A percentile compares a stretch with the other conserved stretches of the same genome.
Conservation (phyloP, 2,329 filamentous ascomycete species). For the Tolypocladium ophioglossoides region DNA sequence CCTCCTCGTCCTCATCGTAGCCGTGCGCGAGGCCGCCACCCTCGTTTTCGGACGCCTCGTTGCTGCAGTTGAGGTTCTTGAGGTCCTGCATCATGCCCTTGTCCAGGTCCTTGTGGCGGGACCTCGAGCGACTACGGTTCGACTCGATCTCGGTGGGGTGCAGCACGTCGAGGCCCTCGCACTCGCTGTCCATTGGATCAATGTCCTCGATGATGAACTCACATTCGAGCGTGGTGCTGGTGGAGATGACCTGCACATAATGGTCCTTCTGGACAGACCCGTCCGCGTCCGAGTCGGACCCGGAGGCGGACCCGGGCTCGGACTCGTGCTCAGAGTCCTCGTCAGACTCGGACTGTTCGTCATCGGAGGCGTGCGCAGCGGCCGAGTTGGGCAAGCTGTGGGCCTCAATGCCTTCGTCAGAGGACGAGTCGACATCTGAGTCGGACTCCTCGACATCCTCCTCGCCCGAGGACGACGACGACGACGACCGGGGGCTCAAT, state of each 20-base stretch:
- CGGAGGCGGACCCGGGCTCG: background rate
- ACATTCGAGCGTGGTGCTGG: slow-evolving; percentile 9
- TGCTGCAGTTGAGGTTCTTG: slow-evolving; percentile 33
- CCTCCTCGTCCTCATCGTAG: slow-evolving; percentile 26
- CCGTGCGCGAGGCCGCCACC: slow-evolving; percentile 13
- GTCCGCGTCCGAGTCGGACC: slow-evolving; percentile 10
- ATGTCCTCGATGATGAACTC: slow-evolving; percentile 36
- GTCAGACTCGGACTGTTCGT: slow-evolving; percentile 6
- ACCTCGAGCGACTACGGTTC: slow-evolving; percentile 28
- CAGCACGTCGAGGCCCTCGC: slow-evolving; percentile 30
- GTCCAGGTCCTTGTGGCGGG: slow-evolving; percentile 28
- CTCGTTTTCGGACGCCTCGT: slow-evolving; percentile 26
- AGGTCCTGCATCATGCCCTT: slow-evolving; percentile 33
- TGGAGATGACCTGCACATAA: slow-evolving; percentile 8
- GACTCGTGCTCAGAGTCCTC: slow-evolving; percentile 5
- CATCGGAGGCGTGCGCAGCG: background rate
- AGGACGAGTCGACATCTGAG: slow-evolving; percentile 10
- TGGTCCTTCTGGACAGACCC: background rate
- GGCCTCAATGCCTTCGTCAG: background rate
- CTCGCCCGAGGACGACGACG: slow-evolving; percentile 17
- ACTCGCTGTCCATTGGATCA: slow-evolving; percentile 33
- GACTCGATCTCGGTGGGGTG: slow-evolving; percentile 37
- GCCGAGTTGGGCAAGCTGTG: background rate
- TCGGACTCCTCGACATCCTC: slow-evolving; percentile 11
- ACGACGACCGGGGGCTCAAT: slow-evolving; percentile 25